These are phyloP conservation scores for Penicillium decumbens DNA, from an alignment of 2,329 filamentous ascomycete genomes.

Conservation along the genomic window DNA sequence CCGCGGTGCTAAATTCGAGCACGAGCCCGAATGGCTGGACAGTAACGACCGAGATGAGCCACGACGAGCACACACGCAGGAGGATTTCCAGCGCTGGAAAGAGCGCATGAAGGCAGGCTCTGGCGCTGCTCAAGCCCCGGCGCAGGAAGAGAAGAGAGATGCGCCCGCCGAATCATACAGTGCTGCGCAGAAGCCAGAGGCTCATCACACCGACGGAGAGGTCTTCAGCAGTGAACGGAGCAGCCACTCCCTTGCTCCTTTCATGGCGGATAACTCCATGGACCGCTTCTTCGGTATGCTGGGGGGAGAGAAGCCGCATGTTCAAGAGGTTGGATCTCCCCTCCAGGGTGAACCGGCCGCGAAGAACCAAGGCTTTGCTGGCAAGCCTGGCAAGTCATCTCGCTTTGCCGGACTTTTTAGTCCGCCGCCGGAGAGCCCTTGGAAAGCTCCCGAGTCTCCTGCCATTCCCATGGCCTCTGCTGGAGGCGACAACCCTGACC, in stretches of 20 bases:
- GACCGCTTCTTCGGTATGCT: slow-evolving; percentile 72
- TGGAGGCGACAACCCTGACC: slow-evolving; percentile 53
- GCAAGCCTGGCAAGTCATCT: slow-evolving; percentile 66
- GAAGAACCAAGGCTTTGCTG: slow-evolving; percentile 42
- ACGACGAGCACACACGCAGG: slow-evolving; percentile 69
- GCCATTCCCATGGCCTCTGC: slow-evolving; percentile 18
- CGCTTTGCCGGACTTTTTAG: slow-evolving; percentile 80
- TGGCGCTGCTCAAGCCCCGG: slow-evolving; percentile 26
- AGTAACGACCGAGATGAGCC: slow-evolving; percentile 63
- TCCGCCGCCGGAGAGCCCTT: slow-evolving; percentile 53
- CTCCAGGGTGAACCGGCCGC: slow-evolving; percentile 34
- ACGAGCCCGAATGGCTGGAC: slow-evolving; percentile 90
- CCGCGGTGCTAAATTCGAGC: slow-evolving; percentile 56
- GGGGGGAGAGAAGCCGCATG: slow-evolving; percentile 47
- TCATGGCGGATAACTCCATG: slow-evolving; percentile 62
- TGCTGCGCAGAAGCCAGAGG: slow-evolving; percentile 37
- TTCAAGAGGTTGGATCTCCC: slow-evolving; percentile 39
- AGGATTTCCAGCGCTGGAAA: slow-evolving; percentile 94
- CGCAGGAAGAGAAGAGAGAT: slow-evolving; percentile 46
- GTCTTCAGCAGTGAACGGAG: slow-evolving; percentile 36
- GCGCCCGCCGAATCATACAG: slow-evolving; percentile 20
- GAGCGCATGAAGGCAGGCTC: slow-evolving; percentile 74
- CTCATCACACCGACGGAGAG: slow-evolving; percentile 44
- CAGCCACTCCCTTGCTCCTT: slow-evolving; percentile 53
- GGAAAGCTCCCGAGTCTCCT: slow-evolving; percentile 31